Conservation (phyloP, 116 monocot species). For the Cymodocea nodosa region DNA sequence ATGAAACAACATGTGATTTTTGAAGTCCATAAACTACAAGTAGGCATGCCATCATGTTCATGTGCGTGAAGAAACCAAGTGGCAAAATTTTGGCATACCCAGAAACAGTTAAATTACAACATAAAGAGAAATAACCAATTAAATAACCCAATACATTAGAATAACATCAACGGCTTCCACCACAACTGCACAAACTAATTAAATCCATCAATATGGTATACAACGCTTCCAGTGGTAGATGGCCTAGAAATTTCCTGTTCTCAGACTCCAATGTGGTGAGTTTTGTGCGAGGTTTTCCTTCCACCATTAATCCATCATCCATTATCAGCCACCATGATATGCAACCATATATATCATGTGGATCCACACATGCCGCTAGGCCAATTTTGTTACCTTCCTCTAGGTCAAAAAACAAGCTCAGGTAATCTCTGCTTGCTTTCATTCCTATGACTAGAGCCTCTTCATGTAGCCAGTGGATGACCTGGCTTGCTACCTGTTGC, state of each 20-base stretch:
- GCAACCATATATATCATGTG: slow-evolving; percentile 39
- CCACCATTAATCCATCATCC: slow-evolving; percentile 31
- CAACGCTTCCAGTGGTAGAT: slow-evolving; percentile 55
- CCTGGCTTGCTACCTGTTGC: slow-evolving; percentile 68
- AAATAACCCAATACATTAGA: not conserved
- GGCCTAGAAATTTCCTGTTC: slow-evolving; percentile 41
- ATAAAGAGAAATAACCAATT: no score
- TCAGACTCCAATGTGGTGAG: slow-evolving; percentile 8
- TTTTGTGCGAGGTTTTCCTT: slow-evolving; percentile 18
- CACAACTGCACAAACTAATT: slow-evolving; percentile 33
- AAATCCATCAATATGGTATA: slow-evolving; percentile 75
- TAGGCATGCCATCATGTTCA: no score
- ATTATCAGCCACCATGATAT: slow-evolving; percentile 80
- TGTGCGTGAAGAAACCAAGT: no score
- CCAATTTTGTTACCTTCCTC: slow-evolving; percentile 61
- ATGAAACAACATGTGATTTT: no score
- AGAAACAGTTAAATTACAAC: no score
- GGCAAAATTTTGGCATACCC: no score
- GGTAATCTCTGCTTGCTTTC: slow-evolving; percentile 57
- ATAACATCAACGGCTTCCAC: slow-evolving; percentile 15
- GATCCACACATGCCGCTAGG: slow-evolving; percentile 58
- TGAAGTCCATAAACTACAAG: no score
- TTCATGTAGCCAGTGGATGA: slow-evolving; percentile 84
- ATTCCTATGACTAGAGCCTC: slow-evolving; percentile 69
- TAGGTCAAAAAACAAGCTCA: slow-evolving; percentile 52